Conservation (phyloP, 495 filamentous ascomycete species). For the Xylaria intraflava region DNA sequence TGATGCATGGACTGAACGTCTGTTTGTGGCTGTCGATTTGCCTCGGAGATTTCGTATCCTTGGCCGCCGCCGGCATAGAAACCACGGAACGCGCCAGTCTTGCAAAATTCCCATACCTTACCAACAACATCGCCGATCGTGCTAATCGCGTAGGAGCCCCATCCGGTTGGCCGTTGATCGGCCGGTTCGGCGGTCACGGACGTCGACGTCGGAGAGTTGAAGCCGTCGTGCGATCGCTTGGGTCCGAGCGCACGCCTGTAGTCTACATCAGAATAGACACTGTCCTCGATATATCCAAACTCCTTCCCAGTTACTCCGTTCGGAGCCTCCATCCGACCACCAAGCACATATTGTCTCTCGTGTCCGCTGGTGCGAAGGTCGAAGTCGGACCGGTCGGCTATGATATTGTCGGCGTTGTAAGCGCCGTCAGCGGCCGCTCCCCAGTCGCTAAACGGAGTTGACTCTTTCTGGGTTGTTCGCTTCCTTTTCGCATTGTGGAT, state of each 20-base stretch:
- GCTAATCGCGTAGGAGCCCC: constrained; percentile 39
- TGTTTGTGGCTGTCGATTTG: constrained; percentile 5
- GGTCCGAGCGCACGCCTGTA: constrained; percentile 44
- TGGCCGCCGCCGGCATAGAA: constrained; percentile 80
- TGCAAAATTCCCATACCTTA: constrained; percentile 79
- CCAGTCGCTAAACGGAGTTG: constrained; percentile 26
- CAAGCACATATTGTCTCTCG: constrained; percentile 41
- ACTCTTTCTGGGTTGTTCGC: constrained; percentile 24
- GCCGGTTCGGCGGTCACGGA: constrained; percentile 3
- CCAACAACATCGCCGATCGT: constrained; percentile 56
- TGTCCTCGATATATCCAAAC: constrained; percentile 45
- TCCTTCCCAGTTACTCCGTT: constrained; percentile 41
- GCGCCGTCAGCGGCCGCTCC: constrained; percentile 26
- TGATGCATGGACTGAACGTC: constrained; percentile 22
- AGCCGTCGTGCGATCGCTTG: constrained; percentile 23
- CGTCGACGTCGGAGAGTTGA: constrained; percentile 15
- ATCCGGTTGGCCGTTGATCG: constrained; percentile 23
- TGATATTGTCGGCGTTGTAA: constrained; percentile 12
- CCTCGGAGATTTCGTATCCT: constrained; percentile 47
- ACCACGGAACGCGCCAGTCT: constrained; percentile 62
- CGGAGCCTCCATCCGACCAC: constrained; percentile 58
- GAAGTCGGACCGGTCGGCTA: constrained; percentile 10
- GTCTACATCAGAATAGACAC: constrained; percentile 49
- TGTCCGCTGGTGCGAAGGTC: constrained; percentile 14
- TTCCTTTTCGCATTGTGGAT: constrained; percentile 35